Conservation (phyloP, 306 rosid species). For the Begonia masoniana region DNA sequence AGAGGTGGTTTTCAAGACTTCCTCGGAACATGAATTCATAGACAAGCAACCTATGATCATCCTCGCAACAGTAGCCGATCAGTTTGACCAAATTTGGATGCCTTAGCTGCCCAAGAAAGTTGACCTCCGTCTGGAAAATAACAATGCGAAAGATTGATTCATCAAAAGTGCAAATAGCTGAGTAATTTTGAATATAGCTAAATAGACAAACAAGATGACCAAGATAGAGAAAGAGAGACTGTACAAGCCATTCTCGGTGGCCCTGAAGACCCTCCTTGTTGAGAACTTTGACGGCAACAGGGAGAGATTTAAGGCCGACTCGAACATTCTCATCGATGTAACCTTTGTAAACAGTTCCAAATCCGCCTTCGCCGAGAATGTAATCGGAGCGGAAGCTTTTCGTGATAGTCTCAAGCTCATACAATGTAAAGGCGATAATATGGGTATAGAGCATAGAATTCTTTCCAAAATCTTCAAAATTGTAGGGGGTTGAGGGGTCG, state of each 20-base stretch:
- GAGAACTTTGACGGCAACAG: slow-evolving; percentile 93
- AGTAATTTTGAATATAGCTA: neutral
- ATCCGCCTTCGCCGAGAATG: slow-evolving; percentile 90
- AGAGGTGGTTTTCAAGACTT: slow-evolving; percentile 88
- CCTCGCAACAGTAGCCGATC: slow-evolving; percentile 98
- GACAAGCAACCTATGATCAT: slow-evolving; percentile 88
- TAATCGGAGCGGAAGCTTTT: slow-evolving; percentile 94
- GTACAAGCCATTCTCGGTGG: slow-evolving; percentile 96
- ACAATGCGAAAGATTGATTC: neutral
- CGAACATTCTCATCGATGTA: slow-evolving; percentile 94
- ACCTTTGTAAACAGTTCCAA: slow-evolving; percentile 94
- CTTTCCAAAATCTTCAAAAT: slow-evolving; percentile 51
- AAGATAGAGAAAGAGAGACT: neutral
- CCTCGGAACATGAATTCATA: slow-evolving; percentile 99
- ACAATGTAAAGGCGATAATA: slow-evolving; percentile 83
- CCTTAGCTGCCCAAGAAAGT: slow-evolving; percentile 93
- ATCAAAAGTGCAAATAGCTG: neutral
- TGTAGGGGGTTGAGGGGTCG: slow-evolving; percentile 86
- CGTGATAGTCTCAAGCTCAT: slow-evolving; percentile 87
- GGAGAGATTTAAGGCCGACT: slow-evolving; percentile 91
- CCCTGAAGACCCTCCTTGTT: slow-evolving; percentile 98
- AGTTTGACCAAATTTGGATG: slow-evolving; percentile 94
- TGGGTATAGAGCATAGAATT: slow-evolving; percentile 81
- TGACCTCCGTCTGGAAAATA: slow-evolving; percentile 71
- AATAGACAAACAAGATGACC: neutral